Evolutionary conservation across 1,139 yeast genomes (phyloP).

Genomic region (Kluyveromyces sp.): DNA sequence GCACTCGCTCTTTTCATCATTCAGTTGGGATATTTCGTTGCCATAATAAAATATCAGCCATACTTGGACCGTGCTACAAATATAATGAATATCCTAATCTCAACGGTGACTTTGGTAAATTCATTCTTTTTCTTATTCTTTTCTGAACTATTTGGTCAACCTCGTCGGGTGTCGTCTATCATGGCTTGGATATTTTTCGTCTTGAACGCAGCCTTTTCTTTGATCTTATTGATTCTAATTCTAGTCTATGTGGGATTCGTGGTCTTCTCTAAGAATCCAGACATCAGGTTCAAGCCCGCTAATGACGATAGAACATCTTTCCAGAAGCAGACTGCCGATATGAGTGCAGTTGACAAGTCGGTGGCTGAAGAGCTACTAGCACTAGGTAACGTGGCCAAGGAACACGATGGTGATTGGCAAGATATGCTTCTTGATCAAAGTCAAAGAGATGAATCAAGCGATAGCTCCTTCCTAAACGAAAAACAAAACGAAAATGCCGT

Average conservation of each 20-base stretch:
- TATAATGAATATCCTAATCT: constrained; percentile 54
- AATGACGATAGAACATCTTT: constrained; percentile 78
- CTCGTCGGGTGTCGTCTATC: constrained; percentile 58
- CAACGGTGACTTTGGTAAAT: constrained; percentile 58
- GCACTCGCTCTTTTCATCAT: constrained; percentile 56
- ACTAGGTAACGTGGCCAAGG: constrained; percentile 51
- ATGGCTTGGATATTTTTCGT: constrained; percentile 80
- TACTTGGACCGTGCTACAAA: constrained; percentile 70
- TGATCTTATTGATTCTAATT: constrained; percentile 54
- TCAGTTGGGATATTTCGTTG: constrained; percentile 56
- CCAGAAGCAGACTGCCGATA: constrained; percentile 47
- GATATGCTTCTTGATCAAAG: constrained; percentile 35
- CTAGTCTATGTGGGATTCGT: constrained; percentile 52
- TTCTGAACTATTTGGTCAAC: constrained; percentile 64
- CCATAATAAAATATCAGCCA: constrained; percentile 53
- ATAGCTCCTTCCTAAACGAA: constrained; percentile 7
- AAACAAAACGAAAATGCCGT: constrained; percentile 4
- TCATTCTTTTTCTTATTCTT: constrained; percentile 70
- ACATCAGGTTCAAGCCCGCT: constrained; percentile 75
- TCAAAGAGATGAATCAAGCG: constrained; percentile 27
- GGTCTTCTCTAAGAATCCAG: constrained; percentile 67
- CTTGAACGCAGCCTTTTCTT: constrained; percentile 69
- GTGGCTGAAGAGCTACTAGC: constrained; percentile 51
- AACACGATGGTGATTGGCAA: constrained; percentile 66
- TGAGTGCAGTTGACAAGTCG: constrained; percentile 28